phyloP scores from a whole-genome alignment of 2,329 filamentous ascomycete genomes.

The Cadophora luteo-olivacea region DNA sequence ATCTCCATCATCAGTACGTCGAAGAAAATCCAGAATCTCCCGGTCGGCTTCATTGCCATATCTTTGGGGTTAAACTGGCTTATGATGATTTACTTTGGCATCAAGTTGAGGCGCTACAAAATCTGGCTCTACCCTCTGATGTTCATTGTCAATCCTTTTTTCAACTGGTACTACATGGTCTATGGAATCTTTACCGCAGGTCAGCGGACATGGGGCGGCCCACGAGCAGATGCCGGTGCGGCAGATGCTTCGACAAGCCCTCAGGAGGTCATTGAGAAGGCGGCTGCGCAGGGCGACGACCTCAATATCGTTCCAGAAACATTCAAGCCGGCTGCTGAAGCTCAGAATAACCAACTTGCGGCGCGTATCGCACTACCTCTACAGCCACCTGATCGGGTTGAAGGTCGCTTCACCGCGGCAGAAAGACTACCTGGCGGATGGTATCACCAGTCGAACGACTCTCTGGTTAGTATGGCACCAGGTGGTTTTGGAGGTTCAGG shows the following conservation, averaged over 20 bases:
- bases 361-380: slow-evolving; percentile 63
- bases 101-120: slow-evolving; percentile 87
- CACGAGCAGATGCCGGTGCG: slow-evolving; percentile 84
- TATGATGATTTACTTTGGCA: slow-evolving; percentile 95
- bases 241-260: slow-evolving; percentile 79
- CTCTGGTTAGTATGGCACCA: slow-evolving; percentile 62
- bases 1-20: slow-evolving; percentile 86
- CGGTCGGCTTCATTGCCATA: slow-evolving; percentile 91
- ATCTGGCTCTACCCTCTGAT: slow-evolving; percentile 94
- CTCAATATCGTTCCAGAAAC: slow-evolving; percentile 89
- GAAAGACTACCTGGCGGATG: slow-evolving; percentile 71
- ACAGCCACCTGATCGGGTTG: slow-evolving; percentile 75
- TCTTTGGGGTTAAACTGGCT: slow-evolving; percentile 93
- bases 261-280: slow-evolving; percentile 83
- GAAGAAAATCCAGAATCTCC: slow-evolving; percentile 77
- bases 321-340: slow-evolving; percentile 69
- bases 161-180: slow-evolving; percentile 96
- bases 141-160: slow-evolving; percentile 94
- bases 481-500: slow-evolving; percentile 40
- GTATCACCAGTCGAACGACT: slow-evolving; percentile 74
- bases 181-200: slow-evolving; percentile 57
- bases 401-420: slow-evolving; percentile 79
- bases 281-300: slow-evolving; percentile 81
- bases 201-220: slow-evolving; percentile 94
- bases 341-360: slow-evolving; percentile 52